Conservation (phyloP, 371 early-diverging fungal genomes). For the Actinomortierella wolfii region DNA sequence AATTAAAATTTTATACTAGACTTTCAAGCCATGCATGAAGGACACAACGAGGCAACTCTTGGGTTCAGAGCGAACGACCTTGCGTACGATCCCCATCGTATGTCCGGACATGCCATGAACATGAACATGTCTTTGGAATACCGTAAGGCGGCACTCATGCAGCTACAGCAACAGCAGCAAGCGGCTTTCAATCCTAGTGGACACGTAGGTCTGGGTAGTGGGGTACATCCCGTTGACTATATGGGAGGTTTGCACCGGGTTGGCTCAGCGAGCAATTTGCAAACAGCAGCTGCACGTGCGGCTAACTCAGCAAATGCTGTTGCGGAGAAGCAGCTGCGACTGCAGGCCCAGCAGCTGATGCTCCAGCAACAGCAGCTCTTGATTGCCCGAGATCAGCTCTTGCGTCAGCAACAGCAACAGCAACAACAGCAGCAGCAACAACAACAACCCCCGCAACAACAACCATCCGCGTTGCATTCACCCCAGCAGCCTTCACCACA, state of each 20-base stretch:
- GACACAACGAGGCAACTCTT: conserved; percentile 37
- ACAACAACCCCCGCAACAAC: conserved; percentile 10
- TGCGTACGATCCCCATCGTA: conserved; percentile 36
- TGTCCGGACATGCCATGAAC: conserved; percentile 10
- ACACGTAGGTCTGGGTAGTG: background rate
- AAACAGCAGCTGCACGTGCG: conserved; percentile 23
- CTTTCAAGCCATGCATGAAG: conserved; percentile 37
- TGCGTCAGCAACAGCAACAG: conserved; percentile 60
- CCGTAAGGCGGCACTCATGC: conserved; percentile 28
- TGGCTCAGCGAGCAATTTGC: conserved; percentile 11
- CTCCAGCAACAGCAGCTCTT: conserved; percentile 58
- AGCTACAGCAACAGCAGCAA: conserved; percentile 41
- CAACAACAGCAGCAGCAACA: conserved; percentile 46
- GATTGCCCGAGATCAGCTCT: conserved; percentile 53
- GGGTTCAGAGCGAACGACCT: conserved; percentile 43
- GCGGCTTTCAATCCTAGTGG: conserved; percentile 19
- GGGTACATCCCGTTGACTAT: conserved; percentile 14
- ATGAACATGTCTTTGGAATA: conserved; percentile 34
- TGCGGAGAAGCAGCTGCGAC: conserved; percentile 58
- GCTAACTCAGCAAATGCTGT: conserved; percentile 31
- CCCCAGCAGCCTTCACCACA: conserved; percentile 12
- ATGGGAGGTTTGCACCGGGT: conserved; percentile 10
- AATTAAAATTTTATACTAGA: no score
- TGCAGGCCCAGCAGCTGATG: conserved; percentile 60
- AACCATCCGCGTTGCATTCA: conserved; percentile 22